Percentiles rank a stretch among this genome's conserved stretches.
These are phyloP conservation scores for Canavalia ensiformis DNA, from an alignment of 306 rosid genomes.

Conservation along the genomic window DNA sequence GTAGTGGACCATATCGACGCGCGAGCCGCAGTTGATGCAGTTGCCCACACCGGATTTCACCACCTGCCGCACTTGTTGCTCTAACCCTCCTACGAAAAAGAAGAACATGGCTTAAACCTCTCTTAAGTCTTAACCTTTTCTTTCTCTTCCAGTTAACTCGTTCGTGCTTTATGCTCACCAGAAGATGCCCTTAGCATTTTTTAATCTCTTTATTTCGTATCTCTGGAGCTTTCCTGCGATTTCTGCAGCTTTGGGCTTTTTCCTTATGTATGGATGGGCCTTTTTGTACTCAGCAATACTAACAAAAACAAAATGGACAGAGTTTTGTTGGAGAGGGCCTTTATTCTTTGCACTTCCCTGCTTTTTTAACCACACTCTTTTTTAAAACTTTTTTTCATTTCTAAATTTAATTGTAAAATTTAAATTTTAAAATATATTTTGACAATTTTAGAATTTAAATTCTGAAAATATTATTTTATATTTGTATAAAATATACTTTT, in stretches of 20 bases:
- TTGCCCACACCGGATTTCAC: constrained; percentile 70
- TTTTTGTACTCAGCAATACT: no score
- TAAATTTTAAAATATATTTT: no score
- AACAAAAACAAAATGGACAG: no score
- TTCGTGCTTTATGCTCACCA: background rate
- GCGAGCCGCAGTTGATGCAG: constrained; percentile 69
- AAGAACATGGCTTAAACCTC: constrained; percentile 63
- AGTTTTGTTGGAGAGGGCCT: no score
- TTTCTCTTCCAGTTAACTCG: background rate
- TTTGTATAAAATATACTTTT: no score
- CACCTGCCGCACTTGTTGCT: constrained; percentile 79
- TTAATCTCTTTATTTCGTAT: background rate
- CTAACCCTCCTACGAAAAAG: constrained; percentile 83
- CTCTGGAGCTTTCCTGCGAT: constrained; percentile 19
- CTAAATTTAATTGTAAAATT: no score
- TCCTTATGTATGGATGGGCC: background rate
- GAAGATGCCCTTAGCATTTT: no score
- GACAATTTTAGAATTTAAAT: no score
- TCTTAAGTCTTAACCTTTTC: background rate
- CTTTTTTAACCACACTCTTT: no score
- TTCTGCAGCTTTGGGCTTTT: constrained; percentile 5
- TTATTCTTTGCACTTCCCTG: no score
- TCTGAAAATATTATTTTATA: no score
- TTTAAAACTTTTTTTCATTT: no score
- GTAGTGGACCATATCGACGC: constrained; percentile 77